These are phyloP conservation scores for Phytophthora chlamydospora DNA, from an alignment of 352 stramenopile genomes.

Conservation along the genomic window DNA sequence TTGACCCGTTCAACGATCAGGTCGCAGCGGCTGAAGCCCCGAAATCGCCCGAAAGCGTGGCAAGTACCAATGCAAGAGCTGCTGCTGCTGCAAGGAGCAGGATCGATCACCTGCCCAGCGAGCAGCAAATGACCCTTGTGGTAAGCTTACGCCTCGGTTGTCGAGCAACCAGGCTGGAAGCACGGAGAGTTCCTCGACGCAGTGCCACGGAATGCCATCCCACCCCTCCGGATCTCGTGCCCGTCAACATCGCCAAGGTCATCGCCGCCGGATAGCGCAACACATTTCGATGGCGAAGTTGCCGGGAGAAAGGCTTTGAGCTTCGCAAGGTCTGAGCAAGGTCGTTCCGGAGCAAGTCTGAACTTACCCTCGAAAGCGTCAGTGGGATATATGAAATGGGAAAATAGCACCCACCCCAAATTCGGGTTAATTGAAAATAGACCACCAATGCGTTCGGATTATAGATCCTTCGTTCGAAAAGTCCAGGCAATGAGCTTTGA, in stretches of 20 bases:
- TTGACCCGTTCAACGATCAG: constrained; percentile 8
- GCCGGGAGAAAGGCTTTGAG: too few relatives aligned
- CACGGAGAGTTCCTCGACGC: neutral
- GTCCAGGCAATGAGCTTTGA: neutral
- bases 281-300: too few relatives aligned
- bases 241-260: too few relatives aligned
- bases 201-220: too few relatives aligned
- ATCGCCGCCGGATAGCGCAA: too few relatives aligned
- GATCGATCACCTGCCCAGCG: neutral
- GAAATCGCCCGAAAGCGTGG: constrained; percentile 5
- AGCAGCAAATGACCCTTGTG: neutral
- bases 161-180: neutral
- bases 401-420: too few relatives aligned
- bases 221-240: too few relatives aligned
- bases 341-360: too few relatives aligned
- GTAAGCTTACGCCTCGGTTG: neutral
- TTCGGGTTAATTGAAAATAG: too few relatives aligned
- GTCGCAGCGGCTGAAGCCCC: neutral
- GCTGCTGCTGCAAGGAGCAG: neutral
- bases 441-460: neutral
- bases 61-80: constrained; percentile 13
- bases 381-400: too few relatives aligned
- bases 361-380: too few relatives aligned
- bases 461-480: neutral
- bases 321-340: too few relatives aligned